phyloP scores from a whole-genome alignment of 23 red algal species.

The Pyropia haitanensis region DNA sequence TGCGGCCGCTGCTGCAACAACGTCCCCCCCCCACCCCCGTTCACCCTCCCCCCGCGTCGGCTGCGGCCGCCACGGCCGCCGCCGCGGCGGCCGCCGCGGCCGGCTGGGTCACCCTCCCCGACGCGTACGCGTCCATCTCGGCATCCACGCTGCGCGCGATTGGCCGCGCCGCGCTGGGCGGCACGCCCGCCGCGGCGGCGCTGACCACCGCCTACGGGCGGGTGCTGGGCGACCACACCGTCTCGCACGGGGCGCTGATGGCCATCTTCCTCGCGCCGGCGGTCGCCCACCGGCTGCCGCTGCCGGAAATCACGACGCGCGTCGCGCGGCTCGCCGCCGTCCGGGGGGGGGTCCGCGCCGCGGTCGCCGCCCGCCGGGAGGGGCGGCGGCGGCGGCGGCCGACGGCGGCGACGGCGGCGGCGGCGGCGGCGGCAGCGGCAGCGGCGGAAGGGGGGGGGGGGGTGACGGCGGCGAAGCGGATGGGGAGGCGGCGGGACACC shows the following conservation, averaged over 20 bases:
- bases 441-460: no score
- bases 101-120: neutral
- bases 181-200: neutral
- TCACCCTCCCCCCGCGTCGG: neutral
- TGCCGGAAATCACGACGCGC: neutral
- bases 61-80: neutral
- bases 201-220: neutral
- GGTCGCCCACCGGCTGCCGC: neutral
- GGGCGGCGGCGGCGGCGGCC: no score
- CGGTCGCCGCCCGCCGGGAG: no score
- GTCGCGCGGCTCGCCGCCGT: slow-evolving; percentile 6
- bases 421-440: no score
- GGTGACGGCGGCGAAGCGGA: no score
- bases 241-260: neutral
- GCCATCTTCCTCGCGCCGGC: slow-evolving; percentile 1
- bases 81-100: neutral
- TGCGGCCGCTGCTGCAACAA: no score
- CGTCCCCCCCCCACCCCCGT: no score
- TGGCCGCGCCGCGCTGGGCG: neutral
- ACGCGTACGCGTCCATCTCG: neutral
- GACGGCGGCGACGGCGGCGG: no score
- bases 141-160: neutral
- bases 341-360: neutral
- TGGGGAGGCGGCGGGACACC: no score
- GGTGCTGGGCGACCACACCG: neutral